A percentile compares a stretch with the other conserved stretches of the same genome.
These are phyloP conservation scores for Nowakowskiella sp. DNA, from an alignment of 192 early-diverging fungal species.

Conservation along the genomic window DNA sequence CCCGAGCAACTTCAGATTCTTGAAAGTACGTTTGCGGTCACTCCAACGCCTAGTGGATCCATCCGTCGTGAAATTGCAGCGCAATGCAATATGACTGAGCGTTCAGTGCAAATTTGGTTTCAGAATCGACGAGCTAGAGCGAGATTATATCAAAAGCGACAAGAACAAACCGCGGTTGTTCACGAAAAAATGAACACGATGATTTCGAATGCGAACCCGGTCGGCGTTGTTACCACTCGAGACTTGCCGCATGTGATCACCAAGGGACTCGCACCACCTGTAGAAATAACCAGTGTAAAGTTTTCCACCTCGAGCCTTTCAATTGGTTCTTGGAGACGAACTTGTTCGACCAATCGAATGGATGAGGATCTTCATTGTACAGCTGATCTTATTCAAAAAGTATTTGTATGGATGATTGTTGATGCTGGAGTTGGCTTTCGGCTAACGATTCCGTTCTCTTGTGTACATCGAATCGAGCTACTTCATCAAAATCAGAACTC, in stretches of 20 bases:
- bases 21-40: constrained; percentile 62
- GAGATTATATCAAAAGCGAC: constrained; percentile 46
- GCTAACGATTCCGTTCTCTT: constrained; percentile 21
- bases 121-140: constrained; percentile 73
- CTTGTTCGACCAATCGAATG: not conserved
- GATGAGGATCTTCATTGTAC: not conserved
- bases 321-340: constrained; percentile 28
- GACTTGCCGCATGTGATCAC: no score
- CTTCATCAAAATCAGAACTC: constrained; percentile 5
- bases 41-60: constrained; percentile 59
- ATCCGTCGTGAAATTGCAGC: constrained; percentile 58
- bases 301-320: constrained; percentile 8
- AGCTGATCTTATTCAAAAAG: no score
- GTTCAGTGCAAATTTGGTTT: constrained; percentile 67
- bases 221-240: no score
- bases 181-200: constrained; percentile 2
- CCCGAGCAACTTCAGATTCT: constrained; percentile 78
- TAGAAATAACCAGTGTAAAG: not conserved
- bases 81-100: constrained; percentile 62
- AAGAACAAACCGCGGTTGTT: not conserved
- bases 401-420: no score
- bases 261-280: no score
- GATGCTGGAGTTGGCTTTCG: constrained; percentile 21
- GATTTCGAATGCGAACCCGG: no score
- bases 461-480: constrained; percentile 14